These are phyloP conservation scores for Yamadazyma epiphylla DNA, from an alignment of 1,139 yeast genomes.

Conservation along the genomic window DNA sequence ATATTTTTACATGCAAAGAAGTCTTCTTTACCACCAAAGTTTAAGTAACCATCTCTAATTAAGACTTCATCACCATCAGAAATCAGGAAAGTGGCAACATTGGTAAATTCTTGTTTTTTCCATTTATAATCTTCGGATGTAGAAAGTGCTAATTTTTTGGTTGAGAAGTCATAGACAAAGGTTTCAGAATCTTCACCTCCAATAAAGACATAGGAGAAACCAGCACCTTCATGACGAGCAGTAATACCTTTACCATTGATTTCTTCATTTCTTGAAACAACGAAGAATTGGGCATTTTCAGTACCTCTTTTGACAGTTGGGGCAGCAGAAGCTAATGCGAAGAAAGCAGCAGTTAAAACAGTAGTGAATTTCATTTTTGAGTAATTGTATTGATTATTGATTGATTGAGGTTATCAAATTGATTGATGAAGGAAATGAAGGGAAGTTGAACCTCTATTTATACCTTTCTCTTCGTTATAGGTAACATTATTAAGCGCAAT, in stretches of 20 bases:
- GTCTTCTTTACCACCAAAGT: slow-evolving; percentile 24
- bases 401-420: slow-evolving; percentile 1
- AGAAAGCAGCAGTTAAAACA: slow-evolving; percentile 13
- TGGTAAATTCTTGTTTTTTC: too few relatives aligned
- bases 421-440: slow-evolving; percentile 1
- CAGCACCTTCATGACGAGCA: slow-evolving; percentile 54
- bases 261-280: slow-evolving; percentile 16
- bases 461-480: too few relatives aligned
- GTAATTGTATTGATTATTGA: slow-evolving; percentile 1
- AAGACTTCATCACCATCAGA: slow-evolving; percentile 12
- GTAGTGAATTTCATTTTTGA: slow-evolving; percentile 17
- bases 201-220: slow-evolving; percentile 43
- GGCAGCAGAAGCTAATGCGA: slow-evolving; percentile 17
- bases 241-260: slow-evolving; percentile 26
- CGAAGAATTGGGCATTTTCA: slow-evolving; percentile 1
- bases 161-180: slow-evolving; percentile 5
- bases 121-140: too few relatives aligned
- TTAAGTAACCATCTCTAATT: slow-evolving; percentile 20
- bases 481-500: too few relatives aligned
- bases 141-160: slow-evolving; percentile 1
- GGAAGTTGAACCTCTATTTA: not conserved
- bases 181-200: slow-evolving; percentile 14
- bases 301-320: slow-evolving; percentile 12
- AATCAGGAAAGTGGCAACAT: slow-evolving; percentile 2
- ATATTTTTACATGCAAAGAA: slow-evolving; percentile 41